phyloP scores from a whole-genome alignment of 192 early-diverging fungal genomes.

The Backusella luteola region DNA sequence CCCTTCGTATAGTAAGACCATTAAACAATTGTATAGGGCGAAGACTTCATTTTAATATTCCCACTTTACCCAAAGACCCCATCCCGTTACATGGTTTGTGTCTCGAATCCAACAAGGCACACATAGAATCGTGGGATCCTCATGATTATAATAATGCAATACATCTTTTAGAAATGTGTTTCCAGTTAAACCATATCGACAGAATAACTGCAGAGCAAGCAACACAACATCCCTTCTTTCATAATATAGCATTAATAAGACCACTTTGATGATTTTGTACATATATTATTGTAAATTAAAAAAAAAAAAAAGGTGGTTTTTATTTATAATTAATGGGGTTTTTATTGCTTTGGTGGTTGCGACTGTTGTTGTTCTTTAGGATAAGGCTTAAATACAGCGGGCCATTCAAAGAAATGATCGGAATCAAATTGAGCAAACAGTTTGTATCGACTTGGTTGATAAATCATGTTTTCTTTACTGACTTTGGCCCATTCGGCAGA shows the following conservation, averaged over 20 bases:
- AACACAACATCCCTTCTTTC: conserved; percentile 72
- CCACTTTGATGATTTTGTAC: background rate
- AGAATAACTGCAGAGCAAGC: conserved; percentile 80
- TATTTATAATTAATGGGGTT: background rate
- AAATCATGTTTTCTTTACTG: background rate
- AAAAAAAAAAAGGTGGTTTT: background rate
- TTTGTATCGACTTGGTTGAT: background rate
- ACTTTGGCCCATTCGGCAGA: background rate
- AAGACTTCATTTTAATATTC: conserved; percentile 55
- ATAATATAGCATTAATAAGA: background rate
- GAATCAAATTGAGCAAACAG: background rate
- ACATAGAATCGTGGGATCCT: conserved; percentile 28
- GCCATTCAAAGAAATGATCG: background rate
- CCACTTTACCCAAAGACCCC: conserved; percentile 28
- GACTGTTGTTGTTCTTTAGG: background rate
- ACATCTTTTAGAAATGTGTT: conserved; percentile 58
- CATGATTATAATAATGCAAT: conserved; percentile 49
- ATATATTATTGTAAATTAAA: background rate
- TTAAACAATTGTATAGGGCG: conserved; percentile 39
- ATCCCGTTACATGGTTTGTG: conserved; percentile 41
- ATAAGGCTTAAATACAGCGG: background rate
- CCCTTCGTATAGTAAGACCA: too few species aligned
- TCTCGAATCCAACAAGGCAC: conserved; percentile 38
- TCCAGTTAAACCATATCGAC: conserved; percentile 56
- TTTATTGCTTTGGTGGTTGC: background rate